A percentile compares a stretch with the other conserved stretches of the same genome.
These are phyloP conservation scores for Liriodendron chinense DNA, from an alignment of 164 flowering plant genomes.

Conservation along the genomic window DNA sequence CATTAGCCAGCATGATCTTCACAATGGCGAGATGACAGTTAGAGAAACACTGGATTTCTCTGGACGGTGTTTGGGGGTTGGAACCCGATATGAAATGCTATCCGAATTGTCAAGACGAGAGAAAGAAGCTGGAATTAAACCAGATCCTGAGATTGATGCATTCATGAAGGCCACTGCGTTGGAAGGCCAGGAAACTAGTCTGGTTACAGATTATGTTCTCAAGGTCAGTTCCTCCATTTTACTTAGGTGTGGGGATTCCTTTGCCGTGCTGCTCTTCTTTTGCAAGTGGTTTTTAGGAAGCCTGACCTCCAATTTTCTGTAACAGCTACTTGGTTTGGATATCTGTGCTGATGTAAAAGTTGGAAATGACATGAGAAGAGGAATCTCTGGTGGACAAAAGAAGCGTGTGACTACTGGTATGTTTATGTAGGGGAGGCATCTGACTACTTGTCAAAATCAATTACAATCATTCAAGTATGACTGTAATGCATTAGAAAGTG, in stretches of 20 bases:
- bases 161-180: constrained; percentile 66
- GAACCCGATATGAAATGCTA: constrained; percentile 54
- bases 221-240: constrained; percentile 36
- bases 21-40: constrained; percentile 62
- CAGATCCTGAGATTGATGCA: constrained; percentile 65
- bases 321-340: constrained; percentile 59
- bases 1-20: constrained; percentile 70
- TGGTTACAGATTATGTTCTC: constrained; percentile 53
- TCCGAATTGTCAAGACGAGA: constrained; percentile 53
- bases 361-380: constrained; percentile 61
- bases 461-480: too few relatives aligned
- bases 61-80: constrained; percentile 67
- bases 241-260: neutral
- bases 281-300: neutral
- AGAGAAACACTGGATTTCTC: constrained; percentile 62
- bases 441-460: too few relatives aligned
- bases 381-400: constrained; percentile 66
- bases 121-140: constrained; percentile 49
- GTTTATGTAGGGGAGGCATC: constrained; percentile 8
- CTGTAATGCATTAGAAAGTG: too few relatives aligned
- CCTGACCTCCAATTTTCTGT: neutral
- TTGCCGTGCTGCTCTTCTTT: neutral
- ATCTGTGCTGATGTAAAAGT: constrained; percentile 55
- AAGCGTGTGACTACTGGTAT: constrained; percentile 65
- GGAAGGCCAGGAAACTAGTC: constrained; percentile 49